phyloP scores from a whole-genome alignment of 352 stramenopile species.

The Sclerospora graminicola region DNA sequence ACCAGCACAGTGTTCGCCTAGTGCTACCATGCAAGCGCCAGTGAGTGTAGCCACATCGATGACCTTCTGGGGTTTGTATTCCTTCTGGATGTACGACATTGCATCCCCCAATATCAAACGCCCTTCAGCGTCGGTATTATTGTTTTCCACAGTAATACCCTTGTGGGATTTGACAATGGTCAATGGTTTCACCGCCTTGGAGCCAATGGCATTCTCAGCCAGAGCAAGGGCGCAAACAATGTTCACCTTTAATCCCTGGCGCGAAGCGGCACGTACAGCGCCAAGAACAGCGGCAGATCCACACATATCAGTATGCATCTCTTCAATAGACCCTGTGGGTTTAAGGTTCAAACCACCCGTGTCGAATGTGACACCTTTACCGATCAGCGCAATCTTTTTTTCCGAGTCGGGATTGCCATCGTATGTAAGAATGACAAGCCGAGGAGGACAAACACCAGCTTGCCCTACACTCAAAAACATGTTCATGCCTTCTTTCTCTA shows the following conservation, averaged over 20 bases:
- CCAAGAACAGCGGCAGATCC: slow-evolving; percentile 82
- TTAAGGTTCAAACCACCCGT: slow-evolving; percentile 94
- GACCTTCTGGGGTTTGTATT: slow-evolving; percentile 86
- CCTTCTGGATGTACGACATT: slow-evolving; percentile 82
- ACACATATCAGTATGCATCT: slow-evolving; percentile 91
- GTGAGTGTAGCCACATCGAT: slow-evolving; percentile 93
- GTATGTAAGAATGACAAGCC: slow-evolving; percentile 82
- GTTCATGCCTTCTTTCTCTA: slow-evolving; percentile 70
- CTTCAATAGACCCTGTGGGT: slow-evolving; percentile 82
- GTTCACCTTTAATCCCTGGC: slow-evolving; percentile 66
- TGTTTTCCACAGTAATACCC: slow-evolving; percentile 87
- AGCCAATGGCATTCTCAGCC: slow-evolving; percentile 79
- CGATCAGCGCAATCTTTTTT: slow-evolving; percentile 78
- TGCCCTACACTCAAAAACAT: slow-evolving; percentile 82
- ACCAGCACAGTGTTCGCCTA: slow-evolving; percentile 84
- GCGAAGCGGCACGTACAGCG: slow-evolving; percentile 59
- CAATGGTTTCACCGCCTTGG: slow-evolving; percentile 79
- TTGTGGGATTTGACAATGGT: slow-evolving; percentile 87
- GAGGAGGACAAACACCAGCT: slow-evolving; percentile 53
- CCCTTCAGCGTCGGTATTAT: slow-evolving; percentile 90
- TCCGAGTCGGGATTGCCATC: slow-evolving; percentile 48
- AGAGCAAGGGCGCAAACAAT: slow-evolving; percentile 68
- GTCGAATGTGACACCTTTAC: slow-evolving; percentile 93
- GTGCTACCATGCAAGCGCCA: slow-evolving; percentile 81
- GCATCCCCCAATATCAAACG: slow-evolving; percentile 86